Conservation (phyloP, 2,329 filamentous ascomycete species). For the Ceratocystiopsis sp. region DNA sequence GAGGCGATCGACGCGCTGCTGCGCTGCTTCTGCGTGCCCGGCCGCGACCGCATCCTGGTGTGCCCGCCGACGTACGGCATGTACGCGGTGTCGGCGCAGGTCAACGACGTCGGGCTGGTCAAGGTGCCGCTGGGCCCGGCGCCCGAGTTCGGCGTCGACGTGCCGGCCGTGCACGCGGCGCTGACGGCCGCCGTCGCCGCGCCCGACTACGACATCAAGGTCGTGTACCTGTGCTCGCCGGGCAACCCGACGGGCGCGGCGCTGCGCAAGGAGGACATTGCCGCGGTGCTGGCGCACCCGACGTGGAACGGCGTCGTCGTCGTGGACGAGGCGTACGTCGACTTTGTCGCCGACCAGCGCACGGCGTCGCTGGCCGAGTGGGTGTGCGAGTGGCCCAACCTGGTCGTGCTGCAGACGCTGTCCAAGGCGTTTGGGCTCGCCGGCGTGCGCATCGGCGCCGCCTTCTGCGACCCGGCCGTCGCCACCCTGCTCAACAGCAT, state of each 20-base stretch:
- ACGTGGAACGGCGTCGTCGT: constrained; percentile 93
- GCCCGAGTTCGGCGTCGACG: constrained; percentile 58
- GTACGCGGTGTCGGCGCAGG: constrained; percentile 86
- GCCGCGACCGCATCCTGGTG: constrained; percentile 75
- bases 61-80: constrained; percentile 98
- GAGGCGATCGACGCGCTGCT: constrained; percentile 92
- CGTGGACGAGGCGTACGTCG: constrained; percentile 88
- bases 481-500: constrained; percentile 73
- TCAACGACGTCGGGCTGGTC: constrained; percentile 79
- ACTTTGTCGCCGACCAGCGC: constrained; percentile 56
- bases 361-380: constrained; percentile 71
- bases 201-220: constrained; percentile 48
- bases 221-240: constrained; percentile 85
- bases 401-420: constrained; percentile 97
- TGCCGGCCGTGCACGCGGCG: constrained; percentile 46
- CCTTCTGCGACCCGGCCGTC: constrained; percentile 60
- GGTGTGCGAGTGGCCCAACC: constrained; percentile 82
- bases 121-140: constrained; percentile 65
- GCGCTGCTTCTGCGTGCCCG: constrained; percentile 81
- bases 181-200: constrained; percentile 22
- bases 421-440: constrained; percentile 95
- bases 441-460: constrained; percentile 76
- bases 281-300: constrained; percentile 60
- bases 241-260: constrained; percentile 83
- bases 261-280: constrained; percentile 59